These are phyloP conservation scores for Hypholoma sublateritium DNA, from an alignment of 768 basidiomycete genomes.

Conservation along the genomic window DNA sequence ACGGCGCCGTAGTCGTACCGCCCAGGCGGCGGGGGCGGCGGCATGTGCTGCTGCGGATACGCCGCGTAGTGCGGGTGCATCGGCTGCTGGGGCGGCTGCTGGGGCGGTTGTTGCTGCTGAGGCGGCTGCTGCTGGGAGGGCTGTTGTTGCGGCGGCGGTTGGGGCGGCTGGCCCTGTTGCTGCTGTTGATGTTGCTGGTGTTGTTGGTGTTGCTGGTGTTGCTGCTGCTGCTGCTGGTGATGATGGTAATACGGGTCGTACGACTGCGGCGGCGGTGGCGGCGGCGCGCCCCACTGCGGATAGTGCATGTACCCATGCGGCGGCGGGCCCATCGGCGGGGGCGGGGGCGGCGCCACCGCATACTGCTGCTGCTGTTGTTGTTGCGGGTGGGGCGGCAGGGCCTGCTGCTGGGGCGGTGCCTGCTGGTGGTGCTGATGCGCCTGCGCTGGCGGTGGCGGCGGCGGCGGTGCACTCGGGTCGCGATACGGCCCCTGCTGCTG, in stretches of 20 bases:
- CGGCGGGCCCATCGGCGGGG: slow-evolving; percentile 19
- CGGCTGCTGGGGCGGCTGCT: slow-evolving; percentile 6
- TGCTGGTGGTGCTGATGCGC: slow-evolving; percentile 5
- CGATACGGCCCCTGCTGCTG: slow-evolving; percentile 11
- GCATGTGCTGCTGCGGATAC: slow-evolving; percentile 22
- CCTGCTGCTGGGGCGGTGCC: slow-evolving; percentile 16
- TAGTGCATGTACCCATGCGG: slow-evolving; percentile 24
- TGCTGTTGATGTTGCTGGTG: slow-evolving; percentile 4
- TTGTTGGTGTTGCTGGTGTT: neutral
- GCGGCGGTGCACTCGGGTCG: neutral
- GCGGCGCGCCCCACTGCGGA: slow-evolving; percentile 24
- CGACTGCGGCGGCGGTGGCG: slow-evolving; percentile 23
- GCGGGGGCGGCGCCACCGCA: slow-evolving; percentile 22
- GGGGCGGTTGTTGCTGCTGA: neutral
- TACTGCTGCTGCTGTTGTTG: slow-evolving; percentile 16
- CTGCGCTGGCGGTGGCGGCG: slow-evolving; percentile 20
- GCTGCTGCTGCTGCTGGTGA: slow-evolving; percentile 21
- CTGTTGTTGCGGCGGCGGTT: slow-evolving; percentile 1
- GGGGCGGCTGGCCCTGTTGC: neutral
- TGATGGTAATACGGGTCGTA: slow-evolving; percentile 33
- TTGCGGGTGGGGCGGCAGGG: slow-evolving; percentile 12
- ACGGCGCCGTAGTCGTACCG: slow-evolving; percentile 29
- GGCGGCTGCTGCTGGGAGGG: slow-evolving; percentile 1
- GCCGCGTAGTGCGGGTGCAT: slow-evolving; percentile 20
- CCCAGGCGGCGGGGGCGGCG: slow-evolving; percentile 19